Conservation (phyloP, 2,329 filamentous ascomycete species). For the Colletotrichum camelliae region DNA sequence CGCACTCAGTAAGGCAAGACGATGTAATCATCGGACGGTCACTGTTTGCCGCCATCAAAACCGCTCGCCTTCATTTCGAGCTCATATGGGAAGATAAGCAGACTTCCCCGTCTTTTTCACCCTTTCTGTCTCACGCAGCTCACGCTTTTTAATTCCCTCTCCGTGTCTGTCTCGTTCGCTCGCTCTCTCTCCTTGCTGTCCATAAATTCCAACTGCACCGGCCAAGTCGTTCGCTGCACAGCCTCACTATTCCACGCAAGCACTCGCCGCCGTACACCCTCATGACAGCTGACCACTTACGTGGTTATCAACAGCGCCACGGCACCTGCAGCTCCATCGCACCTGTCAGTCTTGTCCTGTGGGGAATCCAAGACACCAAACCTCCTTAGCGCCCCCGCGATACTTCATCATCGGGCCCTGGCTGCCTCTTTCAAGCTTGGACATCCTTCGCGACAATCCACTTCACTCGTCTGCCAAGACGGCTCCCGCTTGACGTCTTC, state of each 20-base stretch:
- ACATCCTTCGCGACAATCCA: background rate
- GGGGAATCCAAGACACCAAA: background rate
- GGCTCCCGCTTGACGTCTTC: background rate
- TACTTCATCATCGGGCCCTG: background rate
- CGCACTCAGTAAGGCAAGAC: background rate
- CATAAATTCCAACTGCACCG: background rate
- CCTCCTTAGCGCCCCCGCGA: background rate
- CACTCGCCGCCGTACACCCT: background rate
- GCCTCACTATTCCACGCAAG: constrained; percentile 24
- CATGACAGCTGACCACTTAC: constrained; percentile 1
- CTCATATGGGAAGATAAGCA: background rate
- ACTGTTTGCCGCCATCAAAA: background rate
- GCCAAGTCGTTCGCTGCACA: constrained; percentile 13
- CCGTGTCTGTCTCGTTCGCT: background rate
- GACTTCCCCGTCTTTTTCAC: accelerated
- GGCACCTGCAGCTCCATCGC: background rate
- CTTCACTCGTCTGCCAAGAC: background rate
- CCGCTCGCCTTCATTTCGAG: background rate
- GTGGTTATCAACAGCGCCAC: constrained; percentile 4
- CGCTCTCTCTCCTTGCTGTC: background rate
- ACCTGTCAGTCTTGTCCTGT: background rate
- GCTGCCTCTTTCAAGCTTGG: background rate
- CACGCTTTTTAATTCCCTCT: background rate
- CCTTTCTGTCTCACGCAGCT: background rate
- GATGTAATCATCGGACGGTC: background rate